Evolutionary conservation across 2,329 filamentous ascomycete species (phyloP).

Genomic region (Lachnum nothofagi): DNA sequence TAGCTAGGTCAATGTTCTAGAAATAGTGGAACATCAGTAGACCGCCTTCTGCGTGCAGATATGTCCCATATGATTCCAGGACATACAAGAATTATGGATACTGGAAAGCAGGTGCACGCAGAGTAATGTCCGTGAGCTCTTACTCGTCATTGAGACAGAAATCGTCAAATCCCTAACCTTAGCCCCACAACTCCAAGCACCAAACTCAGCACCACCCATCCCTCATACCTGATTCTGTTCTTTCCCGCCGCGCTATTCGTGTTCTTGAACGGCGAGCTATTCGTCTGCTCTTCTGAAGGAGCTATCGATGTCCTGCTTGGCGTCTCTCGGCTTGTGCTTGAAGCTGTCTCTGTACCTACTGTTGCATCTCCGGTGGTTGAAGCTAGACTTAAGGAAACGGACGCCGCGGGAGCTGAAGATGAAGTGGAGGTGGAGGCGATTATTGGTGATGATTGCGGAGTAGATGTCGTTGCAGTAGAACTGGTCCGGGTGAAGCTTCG

Average conservation of each 20-base stretch:
- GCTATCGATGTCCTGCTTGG: slow-evolving; percentile 13
- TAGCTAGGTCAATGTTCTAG: too few species aligned
- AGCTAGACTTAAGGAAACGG: neutral
- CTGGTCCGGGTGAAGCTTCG: neutral
- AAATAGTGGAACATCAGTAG: too few species aligned
- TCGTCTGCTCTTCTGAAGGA: slow-evolving; percentile 15
- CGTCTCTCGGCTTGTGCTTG: slow-evolving; percentile 7
- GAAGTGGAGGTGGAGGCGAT: neutral
- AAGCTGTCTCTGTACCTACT: neutral
- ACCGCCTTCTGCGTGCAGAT: too few species aligned
- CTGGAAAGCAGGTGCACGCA: too few species aligned
- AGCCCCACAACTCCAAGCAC: too few species aligned
- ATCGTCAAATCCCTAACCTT: too few species aligned
- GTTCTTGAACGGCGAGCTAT: slow-evolving; percentile 29
- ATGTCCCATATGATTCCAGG: too few species aligned
- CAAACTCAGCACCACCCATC: slow-evolving; percentile 12
- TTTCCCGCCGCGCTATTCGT: slow-evolving; percentile 12
- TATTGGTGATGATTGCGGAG: slow-evolving; percentile 1
- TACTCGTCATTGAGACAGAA: too few species aligned
- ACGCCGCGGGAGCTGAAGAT: neutral
- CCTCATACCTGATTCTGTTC: neutral
- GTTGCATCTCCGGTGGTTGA: slow-evolving; percentile 3
- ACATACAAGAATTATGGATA: too few species aligned
- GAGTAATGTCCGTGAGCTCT: too few species aligned
- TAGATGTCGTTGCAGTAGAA: neutral